Evolutionary conservation across 495 filamentous ascomycete species (phyloP).

Genomic region (Podospora australis): DNA sequence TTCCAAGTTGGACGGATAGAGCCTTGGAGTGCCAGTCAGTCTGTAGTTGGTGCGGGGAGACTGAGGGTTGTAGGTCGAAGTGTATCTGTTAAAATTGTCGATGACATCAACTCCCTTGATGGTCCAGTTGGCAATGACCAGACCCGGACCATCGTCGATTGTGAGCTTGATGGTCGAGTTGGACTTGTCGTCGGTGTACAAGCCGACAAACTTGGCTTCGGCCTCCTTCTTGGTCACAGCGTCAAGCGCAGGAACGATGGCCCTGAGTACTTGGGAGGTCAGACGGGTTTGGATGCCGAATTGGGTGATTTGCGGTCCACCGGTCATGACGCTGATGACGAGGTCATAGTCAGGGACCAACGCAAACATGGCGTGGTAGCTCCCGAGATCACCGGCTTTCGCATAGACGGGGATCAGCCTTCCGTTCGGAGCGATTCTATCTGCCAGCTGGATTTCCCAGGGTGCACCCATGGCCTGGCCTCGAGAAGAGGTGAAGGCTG

Average conservation of each 20-base stretch:
- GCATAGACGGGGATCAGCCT: background rate
- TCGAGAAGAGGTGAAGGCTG: background rate
- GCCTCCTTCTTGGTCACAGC: background rate
- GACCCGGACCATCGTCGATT: conserved; percentile 1
- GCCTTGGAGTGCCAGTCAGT: background rate
- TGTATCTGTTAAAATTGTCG: background rate
- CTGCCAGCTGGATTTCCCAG: conserved; percentile 1
- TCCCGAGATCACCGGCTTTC: background rate
- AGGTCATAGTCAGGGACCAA: conserved; percentile 1
- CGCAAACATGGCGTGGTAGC: background rate
- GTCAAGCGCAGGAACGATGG: background rate
- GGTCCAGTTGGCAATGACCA: background rate
- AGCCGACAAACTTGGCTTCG: background rate
- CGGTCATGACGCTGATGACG: conserved; percentile 2
- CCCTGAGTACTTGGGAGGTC: background rate
- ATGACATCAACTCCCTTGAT: background rate
- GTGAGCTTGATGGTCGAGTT: background rate
- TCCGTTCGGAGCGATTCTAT: background rate
- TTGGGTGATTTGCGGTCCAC: background rate
- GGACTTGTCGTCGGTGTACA: background rate
- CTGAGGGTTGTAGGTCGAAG: background rate
- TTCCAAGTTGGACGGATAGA: conserved; percentile 1
- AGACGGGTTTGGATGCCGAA: background rate
- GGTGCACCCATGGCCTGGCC: conserved; percentile 1
- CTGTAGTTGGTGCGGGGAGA: background rate